Evolutionary conservation across 2,329 filamentous ascomycete species (phyloP).

Genomic region (Phyllosticta ampelicida): DNA sequence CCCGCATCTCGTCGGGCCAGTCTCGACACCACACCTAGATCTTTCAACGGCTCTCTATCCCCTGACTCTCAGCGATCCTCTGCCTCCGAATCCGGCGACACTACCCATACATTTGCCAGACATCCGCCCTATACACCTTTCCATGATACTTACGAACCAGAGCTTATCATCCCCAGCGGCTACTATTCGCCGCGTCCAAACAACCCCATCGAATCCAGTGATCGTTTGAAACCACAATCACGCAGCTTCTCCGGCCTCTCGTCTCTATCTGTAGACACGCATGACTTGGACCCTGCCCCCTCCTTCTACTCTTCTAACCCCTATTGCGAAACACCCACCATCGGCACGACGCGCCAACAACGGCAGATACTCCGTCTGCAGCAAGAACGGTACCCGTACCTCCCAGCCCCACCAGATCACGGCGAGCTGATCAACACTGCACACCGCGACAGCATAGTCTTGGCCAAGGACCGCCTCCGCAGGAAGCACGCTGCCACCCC

Average conservation of each 20-base stretch:
- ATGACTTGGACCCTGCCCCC: not conserved
- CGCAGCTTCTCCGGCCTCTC: conserved; percentile 1
- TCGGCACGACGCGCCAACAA: not conserved
- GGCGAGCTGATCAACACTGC: not conserved
- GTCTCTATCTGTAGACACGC: not conserved
- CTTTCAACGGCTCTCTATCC: not conserved
- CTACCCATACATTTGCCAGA: not conserved
- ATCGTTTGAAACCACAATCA: not conserved
- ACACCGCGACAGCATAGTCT: conserved; percentile 6
- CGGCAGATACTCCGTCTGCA: not conserved
- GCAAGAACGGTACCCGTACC: not conserved
- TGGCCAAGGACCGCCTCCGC: conserved; percentile 6
- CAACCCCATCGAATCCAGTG: not conserved
- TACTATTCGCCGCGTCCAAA: conserved; percentile 6
- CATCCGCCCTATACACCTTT: not conserved
- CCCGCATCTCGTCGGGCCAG: conserved; percentile 17
- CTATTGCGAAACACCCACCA: not conserved
- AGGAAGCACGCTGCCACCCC: conserved; percentile 1
- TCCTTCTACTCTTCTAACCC: not conserved
- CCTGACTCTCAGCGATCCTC: not conserved
- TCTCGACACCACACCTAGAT: not conserved
- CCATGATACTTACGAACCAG: not conserved
- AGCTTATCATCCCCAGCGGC: not conserved
- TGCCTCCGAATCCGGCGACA: not conserved
- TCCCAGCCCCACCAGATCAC: not conserved